Conservation (phyloP, 768 basidiomycete genomes). For the Kwoniella botswanensis region DNA sequence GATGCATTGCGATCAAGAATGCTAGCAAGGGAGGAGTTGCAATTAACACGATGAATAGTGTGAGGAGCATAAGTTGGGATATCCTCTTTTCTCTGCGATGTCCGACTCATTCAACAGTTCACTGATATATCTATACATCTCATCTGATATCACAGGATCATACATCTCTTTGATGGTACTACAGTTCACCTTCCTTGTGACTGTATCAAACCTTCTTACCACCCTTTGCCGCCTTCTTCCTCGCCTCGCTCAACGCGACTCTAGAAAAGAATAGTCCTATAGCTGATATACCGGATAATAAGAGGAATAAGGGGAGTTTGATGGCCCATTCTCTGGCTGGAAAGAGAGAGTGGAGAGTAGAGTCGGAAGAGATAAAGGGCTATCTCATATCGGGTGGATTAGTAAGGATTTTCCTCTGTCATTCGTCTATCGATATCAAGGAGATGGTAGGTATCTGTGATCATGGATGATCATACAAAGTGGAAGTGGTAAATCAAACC, state of each 20-base stretch:
- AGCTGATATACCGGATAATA: constrained; percentile 77
- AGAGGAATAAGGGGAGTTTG: constrained; percentile 78
- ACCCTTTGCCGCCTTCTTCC: constrained; percentile 69
- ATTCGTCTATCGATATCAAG: too few species aligned
- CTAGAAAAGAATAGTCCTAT: constrained; percentile 80
- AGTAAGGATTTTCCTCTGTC: neutral
- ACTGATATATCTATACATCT: too few species aligned
- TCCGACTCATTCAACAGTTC: too few species aligned
- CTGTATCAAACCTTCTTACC: constrained; percentile 61
- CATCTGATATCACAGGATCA: too few species aligned
- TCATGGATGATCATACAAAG: neutral
- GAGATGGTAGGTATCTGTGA: neutral
- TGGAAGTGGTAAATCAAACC: neutral
- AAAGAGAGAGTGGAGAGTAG: constrained; percentile 76
- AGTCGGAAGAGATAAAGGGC: constrained; percentile 80
- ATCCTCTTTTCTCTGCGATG: too few species aligned
- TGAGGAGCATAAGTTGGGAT: too few species aligned
- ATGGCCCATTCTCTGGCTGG: constrained; percentile 92
- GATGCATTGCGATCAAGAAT: neutral
- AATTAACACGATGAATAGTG: too few species aligned
- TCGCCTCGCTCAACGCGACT: constrained; percentile 75
- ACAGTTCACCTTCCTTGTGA: too few species aligned
- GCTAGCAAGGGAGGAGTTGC: neutral
- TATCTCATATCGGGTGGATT: constrained; percentile 26
- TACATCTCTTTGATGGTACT: too few species aligned